Percentiles rank a stretch among this genome's conserved stretches.
Evolutionary conservation across 106 monocot species (phyloP).

Genomic region (Acanthochlamys bracteata): DNA sequence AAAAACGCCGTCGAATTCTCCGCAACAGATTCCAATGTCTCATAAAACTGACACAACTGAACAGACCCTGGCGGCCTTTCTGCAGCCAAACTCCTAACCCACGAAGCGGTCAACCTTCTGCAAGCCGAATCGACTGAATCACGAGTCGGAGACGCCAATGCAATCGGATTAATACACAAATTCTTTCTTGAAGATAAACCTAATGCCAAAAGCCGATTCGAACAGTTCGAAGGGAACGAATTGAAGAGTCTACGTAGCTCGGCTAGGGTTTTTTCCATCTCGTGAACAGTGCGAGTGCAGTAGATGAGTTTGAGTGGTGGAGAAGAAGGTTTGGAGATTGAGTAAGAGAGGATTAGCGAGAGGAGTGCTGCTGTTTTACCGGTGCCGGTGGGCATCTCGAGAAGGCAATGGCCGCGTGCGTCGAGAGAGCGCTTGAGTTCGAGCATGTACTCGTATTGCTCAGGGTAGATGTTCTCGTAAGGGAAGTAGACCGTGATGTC

Average conservation of each 20-base stretch:
- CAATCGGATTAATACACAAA: slow-evolving; percentile 78
- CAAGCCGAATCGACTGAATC: slow-evolving; percentile 93
- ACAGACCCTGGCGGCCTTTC: slow-evolving; percentile 27
- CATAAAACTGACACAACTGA: slow-evolving; percentile 59
- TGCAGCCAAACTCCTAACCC: slow-evolving; percentile 72
- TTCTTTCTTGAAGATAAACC: slow-evolving; percentile 92
- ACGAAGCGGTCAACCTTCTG: slow-evolving; percentile 82
- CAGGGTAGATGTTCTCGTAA: slow-evolving; percentile 89
- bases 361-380: slow-evolving; percentile 95
- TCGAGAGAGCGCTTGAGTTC: slow-evolving; percentile 92
- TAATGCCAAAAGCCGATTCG: slow-evolving; percentile 52
- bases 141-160: slow-evolving; percentile 49
- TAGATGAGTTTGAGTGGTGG: slow-evolving; percentile 75
- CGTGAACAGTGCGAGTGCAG: slow-evolving; percentile 99
- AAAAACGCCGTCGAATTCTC: slow-evolving; percentile 45
- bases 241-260: slow-evolving; percentile 74
- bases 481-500: slow-evolving; percentile 91
- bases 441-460: slow-evolving; percentile 95
- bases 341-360: slow-evolving; percentile 83
- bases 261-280: slow-evolving; percentile 99
- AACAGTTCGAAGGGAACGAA: slow-evolving; percentile 21
- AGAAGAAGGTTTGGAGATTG: slow-evolving; percentile 32
- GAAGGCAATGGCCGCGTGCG: slow-evolving; percentile 86
- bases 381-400: slow-evolving; percentile 99
- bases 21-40: slow-evolving; percentile 43